Evolutionary conservation across 2,329 filamentous ascomycete species (phyloP).

Genomic region (Colletotrichum abscissum): DNA sequence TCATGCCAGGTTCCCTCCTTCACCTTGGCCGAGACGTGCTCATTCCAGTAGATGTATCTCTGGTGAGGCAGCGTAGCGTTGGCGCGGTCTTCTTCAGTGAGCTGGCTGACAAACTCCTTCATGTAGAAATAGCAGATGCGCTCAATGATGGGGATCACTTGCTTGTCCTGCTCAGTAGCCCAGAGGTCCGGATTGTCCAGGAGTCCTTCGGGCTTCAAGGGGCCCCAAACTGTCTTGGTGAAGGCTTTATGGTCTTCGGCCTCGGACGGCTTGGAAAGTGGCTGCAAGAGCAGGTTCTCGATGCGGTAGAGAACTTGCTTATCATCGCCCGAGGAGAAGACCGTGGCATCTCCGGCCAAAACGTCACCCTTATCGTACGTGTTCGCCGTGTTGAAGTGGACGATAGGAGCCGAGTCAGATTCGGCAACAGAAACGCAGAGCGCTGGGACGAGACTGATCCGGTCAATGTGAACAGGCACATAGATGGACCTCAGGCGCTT

Average conservation of each 20-base stretch:
- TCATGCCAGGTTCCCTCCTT: background rate
- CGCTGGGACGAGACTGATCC: constrained; percentile 10
- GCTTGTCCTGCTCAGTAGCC: constrained; percentile 23
- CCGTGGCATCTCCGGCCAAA: background rate
- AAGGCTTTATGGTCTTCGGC: constrained; percentile 14
- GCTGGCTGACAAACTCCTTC: background rate
- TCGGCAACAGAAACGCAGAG: background rate
- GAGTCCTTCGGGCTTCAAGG: background rate
- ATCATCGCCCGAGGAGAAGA: background rate
- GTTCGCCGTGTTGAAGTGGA: constrained; percentile 9
- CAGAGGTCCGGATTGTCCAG: constrained; percentile 6
- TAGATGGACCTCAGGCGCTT: constrained; percentile 44
- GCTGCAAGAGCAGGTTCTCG: constrained; percentile 8
- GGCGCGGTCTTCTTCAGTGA: background rate
- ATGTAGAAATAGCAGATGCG: constrained; percentile 17
- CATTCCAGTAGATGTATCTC: constrained; percentile 18
- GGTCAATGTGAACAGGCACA: constrained; percentile 42
- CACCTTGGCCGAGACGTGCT: constrained; percentile 5
- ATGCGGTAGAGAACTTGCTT: background rate
- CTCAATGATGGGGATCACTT: constrained; percentile 15
- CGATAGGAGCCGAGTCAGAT: background rate
- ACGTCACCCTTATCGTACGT: background rate
- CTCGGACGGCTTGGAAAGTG: background rate
- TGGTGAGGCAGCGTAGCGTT: background rate
- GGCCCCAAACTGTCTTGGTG: constrained; percentile 16